Evolutionary conservation across 2,329 filamentous ascomycete species (phyloP), one percentile per base, ranked within the genome.

Genomic region (Coniella lustricola): DNA sequence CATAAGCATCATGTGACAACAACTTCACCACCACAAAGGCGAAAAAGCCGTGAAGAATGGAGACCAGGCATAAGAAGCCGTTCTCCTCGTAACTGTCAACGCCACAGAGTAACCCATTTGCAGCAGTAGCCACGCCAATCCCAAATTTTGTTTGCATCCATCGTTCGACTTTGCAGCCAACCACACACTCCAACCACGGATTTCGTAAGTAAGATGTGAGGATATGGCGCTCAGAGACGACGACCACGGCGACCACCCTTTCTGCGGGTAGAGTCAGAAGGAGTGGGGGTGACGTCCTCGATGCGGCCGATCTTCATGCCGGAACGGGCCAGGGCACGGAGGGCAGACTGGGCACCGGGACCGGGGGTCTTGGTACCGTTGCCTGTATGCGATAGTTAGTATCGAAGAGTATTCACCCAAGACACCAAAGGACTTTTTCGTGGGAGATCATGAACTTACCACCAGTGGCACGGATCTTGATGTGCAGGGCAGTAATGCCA

Each of bases 171-270:
- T 37, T 25, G 47, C 7, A 20, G 25, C 50, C 40, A 45, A 36
- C 47, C 44, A 50, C 32, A 43, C 49, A 33, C 14, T 22, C 51
- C 51, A 53, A 35, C 40, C 45, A 47, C 37, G 22, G 31, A 32
- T 29, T 25, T 41, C 31, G 33, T 12, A 21, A 25, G 18, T 22
- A 29, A 22, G 4, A 38, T 40, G 18, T 38, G 31, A 22, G 22
- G 25, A 55, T 57, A 63, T 70, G 57, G 69, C 66, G 72, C 75
- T 87, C 80, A 98, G 76, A 98, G 87, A 95, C 93, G 91, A 79
- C 93, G 93, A 97, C 93, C 93, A 87, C 93, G 91, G 77, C 93
- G 90, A 96, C 93, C 93, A 81, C 93, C 93, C 90, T 98, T 98
- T 81, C 91, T 90, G 78, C 93, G 88, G 68, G 93, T 98, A 73